These are phyloP conservation scores for Magnusiomyces fungicola DNA, from an alignment of 1,139 yeast genomes.

Conservation along the genomic window DNA sequence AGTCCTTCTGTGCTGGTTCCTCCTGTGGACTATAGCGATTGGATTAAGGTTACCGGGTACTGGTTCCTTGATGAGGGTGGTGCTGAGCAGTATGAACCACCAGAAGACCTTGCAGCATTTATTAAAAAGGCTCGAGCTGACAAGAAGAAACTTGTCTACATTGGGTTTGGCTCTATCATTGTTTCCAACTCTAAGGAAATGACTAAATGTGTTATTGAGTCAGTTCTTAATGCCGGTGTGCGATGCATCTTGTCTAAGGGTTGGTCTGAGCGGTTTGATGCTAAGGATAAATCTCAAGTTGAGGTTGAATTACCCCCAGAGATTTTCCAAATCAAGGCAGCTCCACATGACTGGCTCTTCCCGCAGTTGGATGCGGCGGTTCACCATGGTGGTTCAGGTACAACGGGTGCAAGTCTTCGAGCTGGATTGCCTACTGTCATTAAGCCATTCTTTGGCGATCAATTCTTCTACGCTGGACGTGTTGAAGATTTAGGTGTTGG, in stretches of 20 bases:
- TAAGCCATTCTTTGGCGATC: constrained; percentile 96
- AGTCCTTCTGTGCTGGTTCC: constrained; percentile 88
- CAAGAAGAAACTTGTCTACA: constrained; percentile 67
- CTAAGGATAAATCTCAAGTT: constrained; percentile 31
- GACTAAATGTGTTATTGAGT: constrained; percentile 70
- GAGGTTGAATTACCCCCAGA: constrained; percentile 62
- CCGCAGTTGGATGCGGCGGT: constrained; percentile 87
- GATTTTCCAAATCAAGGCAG: constrained; percentile 59
- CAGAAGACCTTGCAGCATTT: constrained; percentile 51
- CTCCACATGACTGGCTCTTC: constrained; percentile 94
- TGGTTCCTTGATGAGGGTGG: constrained; percentile 80
- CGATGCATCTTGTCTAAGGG: constrained; percentile 87
- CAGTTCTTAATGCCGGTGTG: constrained; percentile 72
- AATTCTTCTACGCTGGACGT: constrained; percentile 79
- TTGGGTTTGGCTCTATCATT: constrained; percentile 94
- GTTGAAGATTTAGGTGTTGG: constrained; percentile 93
- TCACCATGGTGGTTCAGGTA: constrained; percentile 97
- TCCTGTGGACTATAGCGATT: constrained; percentile 85
- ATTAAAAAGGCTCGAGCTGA: constrained; percentile 54
- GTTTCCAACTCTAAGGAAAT: constrained; percentile 74
- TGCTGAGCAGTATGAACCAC: constrained; percentile 50
- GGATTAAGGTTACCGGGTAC: constrained; percentile 92
- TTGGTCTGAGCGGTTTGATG: constrained; percentile 72
- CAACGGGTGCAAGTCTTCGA: constrained; percentile 85
- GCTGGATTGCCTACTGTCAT: constrained; percentile 85